Evolutionary conservation across 2,329 filamentous ascomycete genomes (phyloP).

Genomic region (Penicillium sp.): DNA sequence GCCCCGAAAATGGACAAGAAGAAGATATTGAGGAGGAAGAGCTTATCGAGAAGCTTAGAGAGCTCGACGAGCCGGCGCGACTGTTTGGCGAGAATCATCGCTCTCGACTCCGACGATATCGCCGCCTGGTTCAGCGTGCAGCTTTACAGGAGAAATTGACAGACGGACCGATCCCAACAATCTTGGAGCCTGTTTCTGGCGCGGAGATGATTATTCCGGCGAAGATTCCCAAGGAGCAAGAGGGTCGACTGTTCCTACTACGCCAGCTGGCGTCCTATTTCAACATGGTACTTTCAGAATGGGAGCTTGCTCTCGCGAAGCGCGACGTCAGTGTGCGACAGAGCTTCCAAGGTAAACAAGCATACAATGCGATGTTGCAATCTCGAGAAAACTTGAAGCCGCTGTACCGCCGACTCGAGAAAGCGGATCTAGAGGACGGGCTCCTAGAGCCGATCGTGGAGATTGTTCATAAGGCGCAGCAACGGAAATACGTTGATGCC

Average conservation of each 20-base stretch:
- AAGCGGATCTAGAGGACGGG: conserved; percentile 69
- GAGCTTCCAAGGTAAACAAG: conserved; percentile 74
- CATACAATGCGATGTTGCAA: conserved; percentile 78
- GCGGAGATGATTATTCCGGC: conserved; percentile 79
- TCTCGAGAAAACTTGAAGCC: conserved; percentile 84
- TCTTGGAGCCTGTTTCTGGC: conserved; percentile 71
- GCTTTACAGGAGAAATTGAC: conserved; percentile 47
- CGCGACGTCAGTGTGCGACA: conserved; percentile 57
- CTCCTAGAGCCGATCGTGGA: conserved; percentile 80
- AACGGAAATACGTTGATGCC: conserved; percentile 87
- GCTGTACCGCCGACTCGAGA: conserved; percentile 84
- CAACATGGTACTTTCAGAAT: conserved; percentile 88
- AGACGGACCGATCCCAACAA: conserved; percentile 81
- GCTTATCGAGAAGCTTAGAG: conserved; percentile 63
- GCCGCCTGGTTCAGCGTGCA: conserved; percentile 51
- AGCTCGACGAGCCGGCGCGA: conserved; percentile 64
- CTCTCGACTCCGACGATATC: conserved; percentile 65
- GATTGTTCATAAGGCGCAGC: conserved; percentile 86
- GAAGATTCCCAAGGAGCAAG: conserved; percentile 58
- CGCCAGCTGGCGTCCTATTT: conserved; percentile 92
- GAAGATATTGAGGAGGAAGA: conserved; percentile 69
- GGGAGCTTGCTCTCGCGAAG: conserved; percentile 68
- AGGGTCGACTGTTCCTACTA: conserved; percentile 67
- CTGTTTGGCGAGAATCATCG: conserved; percentile 79
- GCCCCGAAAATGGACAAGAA: conserved; percentile 30